Evolutionary conservation across 352 stramenopile genomes (phyloP).

Genomic region (Thraustotheca clavata): DNA sequence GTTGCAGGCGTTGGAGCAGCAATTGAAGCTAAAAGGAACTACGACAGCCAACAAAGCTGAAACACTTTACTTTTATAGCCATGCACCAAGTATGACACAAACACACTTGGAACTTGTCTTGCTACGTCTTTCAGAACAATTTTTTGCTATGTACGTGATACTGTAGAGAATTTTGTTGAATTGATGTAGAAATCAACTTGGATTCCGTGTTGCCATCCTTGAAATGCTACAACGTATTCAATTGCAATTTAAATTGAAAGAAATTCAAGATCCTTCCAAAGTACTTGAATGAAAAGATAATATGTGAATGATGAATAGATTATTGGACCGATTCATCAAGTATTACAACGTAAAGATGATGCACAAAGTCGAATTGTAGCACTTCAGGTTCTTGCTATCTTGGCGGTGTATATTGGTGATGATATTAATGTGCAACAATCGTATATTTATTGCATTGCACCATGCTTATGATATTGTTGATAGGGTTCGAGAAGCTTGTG

Average conservation of each 20-base stretch:
- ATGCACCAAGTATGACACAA: conserved; percentile 3
- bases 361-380: conserved; percentile 1
- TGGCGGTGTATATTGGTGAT: background rate
- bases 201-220: conserved; percentile 11
- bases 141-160: conserved; percentile 9
- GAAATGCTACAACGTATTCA: conserved; percentile 10
- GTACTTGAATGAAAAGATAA: too few species aligned
- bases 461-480: background rate
- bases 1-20: conserved; percentile 17
- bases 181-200: conserved; percentile 1
- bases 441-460: background rate
- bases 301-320: conserved; percentile 15
- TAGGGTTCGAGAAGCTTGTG: background rate
- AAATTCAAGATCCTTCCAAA: conserved; percentile 6
- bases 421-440: background rate
- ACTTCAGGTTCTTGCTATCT: conserved; percentile 7
- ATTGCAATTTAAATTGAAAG: conserved; percentile 9
- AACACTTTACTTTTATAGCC: conserved; percentile 19
- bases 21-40: conserved; percentile 18
- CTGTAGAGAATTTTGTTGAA: background rate
- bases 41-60: conserved; percentile 16
- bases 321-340: background rate
- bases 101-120: conserved; percentile 9
- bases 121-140: conserved; percentile 12
- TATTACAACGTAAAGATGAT: background rate